These are phyloP conservation scores for Leptographium procerum DNA, from an alignment of 2,329 filamentous ascomycete genomes.

Conservation along the genomic window DNA sequence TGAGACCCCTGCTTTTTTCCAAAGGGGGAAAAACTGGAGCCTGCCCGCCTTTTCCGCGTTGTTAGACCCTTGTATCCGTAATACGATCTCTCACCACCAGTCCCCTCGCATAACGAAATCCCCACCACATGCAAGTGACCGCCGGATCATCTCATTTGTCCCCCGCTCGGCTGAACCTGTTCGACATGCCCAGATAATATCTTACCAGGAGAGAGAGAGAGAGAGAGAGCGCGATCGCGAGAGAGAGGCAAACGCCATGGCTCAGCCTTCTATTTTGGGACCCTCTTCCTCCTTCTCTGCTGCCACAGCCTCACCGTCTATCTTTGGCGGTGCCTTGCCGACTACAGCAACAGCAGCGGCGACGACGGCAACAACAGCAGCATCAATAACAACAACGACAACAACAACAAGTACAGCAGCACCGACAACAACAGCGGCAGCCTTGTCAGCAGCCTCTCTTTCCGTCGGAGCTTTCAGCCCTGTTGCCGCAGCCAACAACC, in stretches of 20 bases:
- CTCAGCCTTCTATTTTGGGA: conserved; percentile 7
- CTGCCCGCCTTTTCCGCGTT: neutral
- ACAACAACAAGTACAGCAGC: neutral
- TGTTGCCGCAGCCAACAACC: no score
- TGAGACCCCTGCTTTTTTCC: neutral
- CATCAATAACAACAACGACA: neutral
- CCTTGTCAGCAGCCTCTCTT: neutral
- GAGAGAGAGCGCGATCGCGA: no score
- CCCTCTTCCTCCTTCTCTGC: conserved; percentile 1
- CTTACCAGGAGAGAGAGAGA: no score
- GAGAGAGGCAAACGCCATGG: conserved; percentile 12
- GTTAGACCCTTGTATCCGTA: no score
- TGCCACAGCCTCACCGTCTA: neutral
- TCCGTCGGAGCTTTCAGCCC: neutral
- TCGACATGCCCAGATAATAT: conserved; percentile 13
- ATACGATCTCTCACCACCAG: no score
- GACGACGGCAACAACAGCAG: neutral
- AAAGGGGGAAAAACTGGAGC: neutral
- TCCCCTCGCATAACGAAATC: no score
- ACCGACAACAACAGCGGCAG: neutral
- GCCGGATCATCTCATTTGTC: neutral
- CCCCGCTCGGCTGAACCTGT: neutral
- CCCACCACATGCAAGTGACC: neutral
- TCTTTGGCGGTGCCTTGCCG: neutral
- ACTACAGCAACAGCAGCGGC: neutral